phyloP scores from a whole-genome alignment of 345 rosid genomes.

The Eucalyptus erythrocorys region DNA sequence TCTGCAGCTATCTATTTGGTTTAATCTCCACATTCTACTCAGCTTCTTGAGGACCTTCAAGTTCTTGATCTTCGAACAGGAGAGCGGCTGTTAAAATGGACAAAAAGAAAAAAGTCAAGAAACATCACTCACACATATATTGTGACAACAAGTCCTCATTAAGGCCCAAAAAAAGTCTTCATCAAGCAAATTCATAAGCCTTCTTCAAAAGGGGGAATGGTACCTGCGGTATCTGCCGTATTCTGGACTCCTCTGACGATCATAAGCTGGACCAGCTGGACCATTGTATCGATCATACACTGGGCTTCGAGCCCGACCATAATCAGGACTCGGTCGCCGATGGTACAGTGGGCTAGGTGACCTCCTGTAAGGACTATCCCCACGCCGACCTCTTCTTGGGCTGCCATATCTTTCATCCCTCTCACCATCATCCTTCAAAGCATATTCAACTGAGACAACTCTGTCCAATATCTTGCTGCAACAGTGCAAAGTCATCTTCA shows the following conservation, averaged over 20 bases:
- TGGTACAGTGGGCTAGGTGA: conserved; percentile 63
- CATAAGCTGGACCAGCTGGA: conserved; percentile 34
- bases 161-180: neutral
- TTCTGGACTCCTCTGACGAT: conserved; percentile 40
- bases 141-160: neutral
- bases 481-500: neutral
- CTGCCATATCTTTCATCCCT: conserved; percentile 49
- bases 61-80: conserved; percentile 53
- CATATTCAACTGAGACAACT: conserved; percentile 84
- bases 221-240: conserved; percentile 62
- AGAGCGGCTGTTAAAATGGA: conserved; percentile 36
- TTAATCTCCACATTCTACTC: neutral
- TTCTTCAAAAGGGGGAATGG: neutral
- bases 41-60: neutral
- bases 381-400: conserved; percentile 41
- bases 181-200: neutral
- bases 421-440: conserved; percentile 70
- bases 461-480: conserved; percentile 74
- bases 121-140: neutral
- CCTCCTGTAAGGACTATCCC: conserved; percentile 34
- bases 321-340: conserved; percentile 71
- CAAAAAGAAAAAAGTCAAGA: neutral
- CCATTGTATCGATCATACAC: conserved; percentile 59
- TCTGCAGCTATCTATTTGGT: neutral
- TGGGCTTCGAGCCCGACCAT: conserved; percentile 66